Evolutionary conservation across 345 rosid genomes (phyloP), one percentile per base, ranked within the genome.

Genomic region (Moricandia moricandioides): DNA sequence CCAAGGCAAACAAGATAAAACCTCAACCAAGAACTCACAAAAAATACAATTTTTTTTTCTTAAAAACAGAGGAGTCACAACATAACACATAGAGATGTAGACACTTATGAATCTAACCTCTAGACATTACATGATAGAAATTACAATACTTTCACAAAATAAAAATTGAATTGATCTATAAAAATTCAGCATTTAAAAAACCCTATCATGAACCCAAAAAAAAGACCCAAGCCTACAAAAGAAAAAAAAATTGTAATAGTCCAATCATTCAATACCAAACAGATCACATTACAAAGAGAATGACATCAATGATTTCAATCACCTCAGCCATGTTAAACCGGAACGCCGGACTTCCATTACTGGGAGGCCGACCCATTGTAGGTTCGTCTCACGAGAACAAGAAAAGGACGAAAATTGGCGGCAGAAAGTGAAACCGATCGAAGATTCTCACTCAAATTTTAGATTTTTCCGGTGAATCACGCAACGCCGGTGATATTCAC

Each of bases 331-430:
- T 58, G 76, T 77, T 82, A 83, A 92, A 96, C 76, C 99, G 98
- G 61, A 96, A 96, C 73, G 99, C 92, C 31, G 99, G 99, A 72
- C 90, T 92, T 21, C 99, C 99, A 76, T 88, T 89, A 71, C 94
- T 87, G 60, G 98, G 98, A 76, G 97, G 99, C 17, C 99, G 90
- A 72, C 98, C 99, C 99, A 96, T 78, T 55, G n/a, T 78, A 49
- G 33, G 17, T 62, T 61, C 60, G 35, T 61, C 49, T 75, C 45
- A 26, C 43, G 16, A 45, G 6, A 45, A 49, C 52, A 45, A 62
- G 26, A n/a, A n/a, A n/a, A 17, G 26, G 26, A n/a, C 59, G 27
- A 24, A 54, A 31, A 16, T 6, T 40, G 62, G 59, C 69, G 54
- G 33, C 71, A 34, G 80, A 70, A 16, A 64, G 31, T 21, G 21